phyloP scores from a whole-genome alignment of 805 yeast species.

The Saturnispora sekii region DNA sequence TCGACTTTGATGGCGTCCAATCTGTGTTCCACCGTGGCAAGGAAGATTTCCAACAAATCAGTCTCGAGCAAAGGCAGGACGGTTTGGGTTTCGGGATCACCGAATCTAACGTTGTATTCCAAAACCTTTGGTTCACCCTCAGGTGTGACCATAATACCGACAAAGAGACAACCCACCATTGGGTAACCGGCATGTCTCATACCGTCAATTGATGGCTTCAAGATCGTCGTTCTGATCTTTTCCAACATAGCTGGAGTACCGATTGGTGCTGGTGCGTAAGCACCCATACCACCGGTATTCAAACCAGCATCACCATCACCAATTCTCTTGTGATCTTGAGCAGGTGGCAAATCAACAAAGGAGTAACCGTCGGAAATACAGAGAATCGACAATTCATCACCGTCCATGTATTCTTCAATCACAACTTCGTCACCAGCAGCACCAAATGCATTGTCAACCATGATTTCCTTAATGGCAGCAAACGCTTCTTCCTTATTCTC shows the following conservation, averaged over 20 bases:
- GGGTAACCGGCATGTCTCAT: conserved; percentile 95
- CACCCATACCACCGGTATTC: conserved; percentile 99
- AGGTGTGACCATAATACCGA: conserved; percentile 88
- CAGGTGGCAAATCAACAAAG: conserved; percentile 84
- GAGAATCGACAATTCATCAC: conserved; percentile 90
- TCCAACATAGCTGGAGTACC: conserved; percentile 69
- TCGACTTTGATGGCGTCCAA: conserved; percentile 68
- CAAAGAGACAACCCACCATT: conserved; percentile 90
- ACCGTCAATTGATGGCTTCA: conserved; percentile 89
- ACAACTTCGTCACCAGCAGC: conserved; percentile 92
- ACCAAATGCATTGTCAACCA: conserved; percentile 87
- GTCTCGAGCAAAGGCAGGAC: conserved; percentile 82
- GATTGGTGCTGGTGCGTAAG: conserved; percentile 96
- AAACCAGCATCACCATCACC: conserved; percentile 91
- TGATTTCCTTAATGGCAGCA: conserved; percentile 73
- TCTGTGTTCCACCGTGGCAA: conserved; percentile 92
- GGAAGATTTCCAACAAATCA: conserved; percentile 86
- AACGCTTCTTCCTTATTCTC: conserved; percentile 73
- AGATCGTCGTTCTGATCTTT: conserved; percentile 62
- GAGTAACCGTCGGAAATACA: conserved; percentile 93
- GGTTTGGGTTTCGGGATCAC: conserved; percentile 98
- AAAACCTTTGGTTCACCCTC: conserved; percentile 80
- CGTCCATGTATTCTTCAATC: conserved; percentile 91
- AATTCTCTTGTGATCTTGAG: conserved; percentile 95
- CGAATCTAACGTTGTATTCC: conserved; percentile 96